Evolutionary conservation across 768 basidiomycete species (phyloP).

Genomic region (Leccinellum rugosiceps): DNA sequence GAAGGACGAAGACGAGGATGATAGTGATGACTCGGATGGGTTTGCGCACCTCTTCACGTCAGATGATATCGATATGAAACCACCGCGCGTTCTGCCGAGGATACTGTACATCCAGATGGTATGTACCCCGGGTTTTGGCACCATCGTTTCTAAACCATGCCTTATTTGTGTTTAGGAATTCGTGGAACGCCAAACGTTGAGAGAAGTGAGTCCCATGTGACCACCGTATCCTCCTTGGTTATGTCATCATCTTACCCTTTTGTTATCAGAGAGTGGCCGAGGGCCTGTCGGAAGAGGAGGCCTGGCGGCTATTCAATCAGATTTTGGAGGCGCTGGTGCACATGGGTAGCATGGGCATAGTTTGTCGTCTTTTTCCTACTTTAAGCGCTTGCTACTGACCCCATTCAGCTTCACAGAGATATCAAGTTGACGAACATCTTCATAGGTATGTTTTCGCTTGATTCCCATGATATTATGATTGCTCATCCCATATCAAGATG

Average conservation of each 20-base stretch:
- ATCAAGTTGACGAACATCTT: slow-evolving; percentile 95
- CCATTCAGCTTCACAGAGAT: slow-evolving; percentile 72
- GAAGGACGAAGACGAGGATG: slow-evolving; percentile 43
- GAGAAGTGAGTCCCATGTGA: slow-evolving; percentile 50
- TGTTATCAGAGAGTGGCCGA: slow-evolving; percentile 65
- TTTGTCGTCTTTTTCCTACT: slow-evolving; percentile 35
- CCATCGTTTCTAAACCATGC: background rate
- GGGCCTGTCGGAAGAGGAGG: slow-evolving; percentile 78
- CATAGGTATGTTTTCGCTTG: slow-evolving; percentile 56
- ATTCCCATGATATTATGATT: background rate
- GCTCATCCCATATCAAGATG: slow-evolving; percentile 45
- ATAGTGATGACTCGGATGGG: slow-evolving; percentile 37
- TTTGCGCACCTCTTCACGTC: slow-evolving; percentile 35
- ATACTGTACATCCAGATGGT: slow-evolving; percentile 97
- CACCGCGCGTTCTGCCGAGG: slow-evolving; percentile 35
- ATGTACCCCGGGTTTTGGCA: slow-evolving; percentile 6
- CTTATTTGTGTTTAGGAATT: slow-evolving; percentile 56
- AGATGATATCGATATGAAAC: slow-evolving; percentile 32
- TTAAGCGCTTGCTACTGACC: slow-evolving; percentile 3
- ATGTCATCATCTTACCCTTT: background rate
- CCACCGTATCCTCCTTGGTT: background rate
- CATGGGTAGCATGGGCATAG: slow-evolving; percentile 86
- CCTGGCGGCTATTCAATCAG: slow-evolving; percentile 88
- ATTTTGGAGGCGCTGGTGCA: slow-evolving; percentile 87
- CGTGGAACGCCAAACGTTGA: slow-evolving; percentile 86